These are phyloP conservation scores for Mollisiaceae sp. DNA, from an alignment of 2,329 filamentous ascomycete species.

Conservation along the genomic window DNA sequence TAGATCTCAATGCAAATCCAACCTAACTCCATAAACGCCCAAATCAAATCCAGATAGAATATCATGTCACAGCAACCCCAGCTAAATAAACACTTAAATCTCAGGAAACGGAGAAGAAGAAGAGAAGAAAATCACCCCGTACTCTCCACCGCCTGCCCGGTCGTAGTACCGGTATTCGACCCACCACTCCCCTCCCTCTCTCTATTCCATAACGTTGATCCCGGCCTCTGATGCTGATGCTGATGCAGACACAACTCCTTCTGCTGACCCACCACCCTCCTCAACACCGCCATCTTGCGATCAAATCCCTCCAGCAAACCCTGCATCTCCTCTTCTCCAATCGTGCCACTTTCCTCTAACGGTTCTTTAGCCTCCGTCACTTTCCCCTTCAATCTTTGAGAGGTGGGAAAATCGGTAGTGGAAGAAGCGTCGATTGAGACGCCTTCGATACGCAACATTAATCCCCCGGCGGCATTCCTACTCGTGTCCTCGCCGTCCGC, in stretches of 20 bases:
- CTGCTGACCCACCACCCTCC: slow-evolving; percentile 43
- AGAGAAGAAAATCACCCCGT: too few species aligned
- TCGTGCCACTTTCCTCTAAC: slow-evolving; percentile 15
- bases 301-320: slow-evolving; percentile 62
- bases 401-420: neutral
- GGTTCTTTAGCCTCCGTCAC: neutral
- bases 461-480: slow-evolving; percentile 30
- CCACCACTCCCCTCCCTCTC: neutral
- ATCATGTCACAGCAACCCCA: too few species aligned
- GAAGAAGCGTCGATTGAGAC: slow-evolving; percentile 22
- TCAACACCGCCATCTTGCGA: slow-evolving; percentile 59
- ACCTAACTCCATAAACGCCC: too few species aligned
- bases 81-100: too few species aligned
- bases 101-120: too few species aligned
- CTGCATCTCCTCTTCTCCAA: slow-evolving; percentile 53
- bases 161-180: too few species aligned
- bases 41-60: too few species aligned
- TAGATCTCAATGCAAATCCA: too few species aligned
- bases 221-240: too few species aligned
- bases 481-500: slow-evolving; percentile 46
- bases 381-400: too few species aligned
- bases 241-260: neutral
- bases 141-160: too few species aligned
- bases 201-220: neutral
- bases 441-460: slow-evolving; percentile 70